Conservation (phyloP, 1,139 yeast species). For the Kazachstania sp. region DNA sequence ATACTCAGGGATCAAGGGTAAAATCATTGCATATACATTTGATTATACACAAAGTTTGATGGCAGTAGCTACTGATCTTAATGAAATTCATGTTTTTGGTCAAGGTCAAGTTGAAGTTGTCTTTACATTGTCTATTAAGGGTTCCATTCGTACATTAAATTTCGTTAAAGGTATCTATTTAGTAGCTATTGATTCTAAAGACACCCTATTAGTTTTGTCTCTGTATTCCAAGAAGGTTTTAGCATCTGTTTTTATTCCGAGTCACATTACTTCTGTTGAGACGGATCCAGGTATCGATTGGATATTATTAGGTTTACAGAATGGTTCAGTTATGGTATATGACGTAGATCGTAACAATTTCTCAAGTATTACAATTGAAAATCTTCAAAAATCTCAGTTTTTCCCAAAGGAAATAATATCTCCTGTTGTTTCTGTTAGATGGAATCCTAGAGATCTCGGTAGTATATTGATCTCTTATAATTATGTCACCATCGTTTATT, state of each 20-base stretch:
- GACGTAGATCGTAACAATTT: constrained; percentile 72
- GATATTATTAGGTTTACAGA: constrained; percentile 69
- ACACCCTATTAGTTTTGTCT: constrained; percentile 58
- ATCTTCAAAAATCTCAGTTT: constrained; percentile 48
- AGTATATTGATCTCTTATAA: constrained; percentile 64
- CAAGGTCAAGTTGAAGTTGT: constrained; percentile 73
- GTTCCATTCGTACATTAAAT: constrained; percentile 47
- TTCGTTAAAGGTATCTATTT: constrained; percentile 78
- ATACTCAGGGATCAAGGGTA: constrained; percentile 44
- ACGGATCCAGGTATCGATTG: constrained; percentile 86
- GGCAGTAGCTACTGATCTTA: constrained; percentile 67
- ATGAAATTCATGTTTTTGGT: constrained; percentile 73
- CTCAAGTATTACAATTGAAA: constrained; percentile 61
- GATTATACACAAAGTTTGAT: constrained; percentile 85
- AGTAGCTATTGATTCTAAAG: constrained; percentile 53
- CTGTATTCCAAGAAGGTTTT: constrained; percentile 54
- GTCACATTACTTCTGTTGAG: constrained; percentile 57
- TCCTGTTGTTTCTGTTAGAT: constrained; percentile 55
- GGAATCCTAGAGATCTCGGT: constrained; percentile 91
- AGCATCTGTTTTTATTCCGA: constrained; percentile 46
- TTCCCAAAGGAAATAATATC: constrained; percentile 35
- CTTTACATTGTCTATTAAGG: constrained; percentile 44
- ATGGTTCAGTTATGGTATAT: constrained; percentile 65
- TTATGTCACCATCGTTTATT: constrained; percentile 61
- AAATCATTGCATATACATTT: constrained; percentile 57